phyloP scores from a whole-genome alignment of 441 rosid genomes.

The Flueggea neowawraea region DNA sequence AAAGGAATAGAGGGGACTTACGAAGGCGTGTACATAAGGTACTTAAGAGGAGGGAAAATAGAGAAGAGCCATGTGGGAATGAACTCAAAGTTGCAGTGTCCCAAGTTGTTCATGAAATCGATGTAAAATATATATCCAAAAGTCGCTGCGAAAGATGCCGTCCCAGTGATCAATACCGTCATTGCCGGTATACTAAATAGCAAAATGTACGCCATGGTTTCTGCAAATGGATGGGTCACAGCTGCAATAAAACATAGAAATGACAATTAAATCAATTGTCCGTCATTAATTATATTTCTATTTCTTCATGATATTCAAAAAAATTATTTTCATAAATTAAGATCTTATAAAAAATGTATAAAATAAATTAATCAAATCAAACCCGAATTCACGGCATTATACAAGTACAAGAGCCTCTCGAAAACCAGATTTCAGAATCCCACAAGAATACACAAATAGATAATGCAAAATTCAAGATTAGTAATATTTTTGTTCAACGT shows the following conservation, averaged over 20 bases:
- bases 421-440: too few relatives aligned
- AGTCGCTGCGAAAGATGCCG: constrained; percentile 21
- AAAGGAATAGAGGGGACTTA: constrained; percentile 14
- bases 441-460: too few relatives aligned
- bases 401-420: too few relatives aligned
- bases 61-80: constrained; percentile 42
- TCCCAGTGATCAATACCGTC: constrained; percentile 19
- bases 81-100: constrained; percentile 73
- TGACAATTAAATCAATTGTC: background rate
- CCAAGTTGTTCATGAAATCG: constrained; percentile 76
- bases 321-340: too few relatives aligned
- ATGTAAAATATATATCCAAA: constrained; percentile 33
- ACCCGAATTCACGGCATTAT: too few relatives aligned
- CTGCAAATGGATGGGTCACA: constrained; percentile 65
- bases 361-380: too few relatives aligned
- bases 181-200: constrained; percentile 41
- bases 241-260: constrained; percentile 18
- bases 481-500: too few relatives aligned
- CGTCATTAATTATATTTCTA: too few relatives aligned
- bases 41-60: constrained; percentile 57
- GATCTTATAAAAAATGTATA: too few relatives aligned
- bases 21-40: constrained; percentile 55
- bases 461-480: too few relatives aligned
- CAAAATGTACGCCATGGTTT: constrained; percentile 38
- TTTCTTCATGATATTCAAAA: too few relatives aligned